These are phyloP conservation scores for Nicotiana noctiflora DNA, from an alignment of 257 asterid species.

Conservation along the genomic window DNA sequence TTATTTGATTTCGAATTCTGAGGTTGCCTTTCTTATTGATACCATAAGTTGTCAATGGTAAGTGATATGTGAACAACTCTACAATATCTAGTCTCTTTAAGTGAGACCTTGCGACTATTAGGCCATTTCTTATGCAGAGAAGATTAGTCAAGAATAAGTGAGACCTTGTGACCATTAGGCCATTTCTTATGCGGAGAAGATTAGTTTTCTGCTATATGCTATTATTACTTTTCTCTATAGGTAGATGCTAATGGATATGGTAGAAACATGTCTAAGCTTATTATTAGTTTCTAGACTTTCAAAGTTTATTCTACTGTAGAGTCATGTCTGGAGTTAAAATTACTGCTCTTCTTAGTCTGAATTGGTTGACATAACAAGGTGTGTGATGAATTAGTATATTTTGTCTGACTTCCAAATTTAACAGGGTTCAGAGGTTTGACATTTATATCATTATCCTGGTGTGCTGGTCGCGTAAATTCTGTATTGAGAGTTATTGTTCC, in stretches of 20 bases:
- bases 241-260: too few relatives aligned
- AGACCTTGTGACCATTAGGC: neutral
- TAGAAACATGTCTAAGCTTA: neutral
- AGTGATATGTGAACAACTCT: neutral
- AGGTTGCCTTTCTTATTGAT: neutral
- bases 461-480: neutral
- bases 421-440: neutral
- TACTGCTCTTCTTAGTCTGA: neutral
- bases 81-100: too few relatives aligned
- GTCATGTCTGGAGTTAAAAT: neutral
- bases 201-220: neutral
- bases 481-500: neutral
- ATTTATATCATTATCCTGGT: neutral
- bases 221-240: too few relatives aligned
- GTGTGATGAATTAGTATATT: neutral
- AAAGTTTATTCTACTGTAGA: neutral
- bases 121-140: too few relatives aligned
- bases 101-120: too few relatives aligned
- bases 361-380: neutral
- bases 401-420: neutral
- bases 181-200: neutral
- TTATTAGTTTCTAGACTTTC: neutral
- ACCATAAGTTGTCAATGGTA: neutral
- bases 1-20: neutral
- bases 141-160: too few relatives aligned